These are phyloP conservation scores for Ichthyophthirius multifiliis DNA, from an alignment of 169 alveolate species.

Conservation along the genomic window DNA sequence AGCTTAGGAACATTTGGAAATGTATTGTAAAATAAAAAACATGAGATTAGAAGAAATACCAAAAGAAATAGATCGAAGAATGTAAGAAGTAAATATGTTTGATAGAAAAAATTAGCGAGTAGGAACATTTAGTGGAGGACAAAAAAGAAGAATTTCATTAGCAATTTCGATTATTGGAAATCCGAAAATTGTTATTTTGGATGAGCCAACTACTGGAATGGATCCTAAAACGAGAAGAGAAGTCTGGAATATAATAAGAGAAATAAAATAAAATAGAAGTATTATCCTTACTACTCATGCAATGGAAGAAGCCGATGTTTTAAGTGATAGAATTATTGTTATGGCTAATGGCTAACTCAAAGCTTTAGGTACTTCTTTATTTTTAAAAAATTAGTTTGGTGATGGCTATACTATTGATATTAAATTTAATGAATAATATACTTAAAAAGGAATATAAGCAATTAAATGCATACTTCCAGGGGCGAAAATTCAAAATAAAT, in stretches of 20 bases:
- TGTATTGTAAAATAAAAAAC: slow-evolving; percentile 57
- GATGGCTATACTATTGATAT: too few relatives aligned
- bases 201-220: slow-evolving; percentile 67
- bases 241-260: slow-evolving; percentile 72
- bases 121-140: slow-evolving; percentile 86
- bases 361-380: slow-evolving; percentile 70
- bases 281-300: slow-evolving; percentile 83
- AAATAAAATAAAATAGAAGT: slow-evolving; percentile 60
- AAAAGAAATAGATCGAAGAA: slow-evolving; percentile 33
- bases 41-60: slow-evolving; percentile 43
- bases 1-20: slow-evolving; percentile 73
- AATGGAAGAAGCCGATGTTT: slow-evolving; percentile 88
- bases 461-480: too few relatives aligned
- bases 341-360: slow-evolving; percentile 70
- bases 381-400: slow-evolving; percentile 64
- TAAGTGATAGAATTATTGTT: slow-evolving; percentile 72
- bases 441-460: too few relatives aligned
- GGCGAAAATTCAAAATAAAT: too few relatives aligned
- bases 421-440: too few relatives aligned
- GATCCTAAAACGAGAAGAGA: slow-evolving; percentile 78
- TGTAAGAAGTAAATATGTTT: slow-evolving; percentile 55
- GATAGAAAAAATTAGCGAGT: slow-evolving; percentile 65
- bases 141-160: slow-evolving; percentile 87
- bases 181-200: slow-evolving; percentile 49
- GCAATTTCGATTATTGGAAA: slow-evolving; percentile 82